These are phyloP conservation scores for Penicillium waksmanii DNA, from an alignment of 495 filamentous ascomycete species.

Conservation along the genomic window DNA sequence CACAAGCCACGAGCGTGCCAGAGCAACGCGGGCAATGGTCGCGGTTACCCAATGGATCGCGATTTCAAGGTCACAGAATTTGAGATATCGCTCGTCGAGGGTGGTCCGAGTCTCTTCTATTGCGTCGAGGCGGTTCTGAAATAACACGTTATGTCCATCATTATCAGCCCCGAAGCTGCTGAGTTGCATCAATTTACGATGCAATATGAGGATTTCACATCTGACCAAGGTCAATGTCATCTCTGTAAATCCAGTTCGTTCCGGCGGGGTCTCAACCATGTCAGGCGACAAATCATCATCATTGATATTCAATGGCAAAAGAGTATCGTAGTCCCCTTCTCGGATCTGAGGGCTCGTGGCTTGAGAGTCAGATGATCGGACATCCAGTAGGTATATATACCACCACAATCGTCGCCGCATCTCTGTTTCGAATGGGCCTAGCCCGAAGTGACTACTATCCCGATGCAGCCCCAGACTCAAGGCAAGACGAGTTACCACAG, in stretches of 20 bases:
- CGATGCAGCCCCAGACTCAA: constrained; percentile 73
- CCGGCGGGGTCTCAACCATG: constrained; percentile 37
- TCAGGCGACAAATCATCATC: constrained; percentile 16
- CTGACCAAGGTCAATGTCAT: constrained; percentile 74
- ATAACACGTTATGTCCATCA: background rate
- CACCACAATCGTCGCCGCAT: constrained; percentile 22
- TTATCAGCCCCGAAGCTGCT: background rate
- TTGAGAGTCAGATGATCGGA: constrained; percentile 11
- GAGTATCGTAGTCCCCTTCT: constrained; percentile 2
- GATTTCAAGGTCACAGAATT: constrained; percentile 54
- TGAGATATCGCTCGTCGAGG: constrained; percentile 59
- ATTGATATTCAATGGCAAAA: constrained; percentile 19
- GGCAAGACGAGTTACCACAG: constrained; percentile 66
- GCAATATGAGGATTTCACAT: constrained; percentile 49
- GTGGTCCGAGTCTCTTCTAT: constrained; percentile 12
- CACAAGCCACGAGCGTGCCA: constrained; percentile 64
- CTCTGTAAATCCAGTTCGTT: constrained; percentile 62
- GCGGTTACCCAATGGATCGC: constrained; percentile 69
- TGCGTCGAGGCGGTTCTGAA: constrained; percentile 5
- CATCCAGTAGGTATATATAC: constrained; percentile 18
- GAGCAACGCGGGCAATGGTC: constrained; percentile 63
- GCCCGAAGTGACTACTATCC: constrained; percentile 61
- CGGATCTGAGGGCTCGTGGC: constrained; percentile 10
- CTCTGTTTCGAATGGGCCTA: constrained; percentile 20
- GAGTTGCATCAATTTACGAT: constrained; percentile 28